Conservation (phyloP, 768 basidiomycete genomes). For the Mycena crocata region DNA sequence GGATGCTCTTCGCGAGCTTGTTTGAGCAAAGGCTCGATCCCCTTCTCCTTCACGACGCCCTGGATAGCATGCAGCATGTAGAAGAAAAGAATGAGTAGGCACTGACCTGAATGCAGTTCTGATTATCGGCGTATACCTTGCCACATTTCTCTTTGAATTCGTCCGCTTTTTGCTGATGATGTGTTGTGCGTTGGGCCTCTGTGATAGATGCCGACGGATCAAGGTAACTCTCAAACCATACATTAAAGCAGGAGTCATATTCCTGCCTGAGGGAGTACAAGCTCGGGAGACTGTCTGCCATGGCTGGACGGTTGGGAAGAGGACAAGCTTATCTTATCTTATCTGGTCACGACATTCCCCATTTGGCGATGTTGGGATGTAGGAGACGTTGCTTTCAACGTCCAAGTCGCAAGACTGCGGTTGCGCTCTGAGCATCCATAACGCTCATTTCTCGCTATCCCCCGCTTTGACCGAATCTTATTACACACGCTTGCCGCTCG, state of each 20-base stretch:
- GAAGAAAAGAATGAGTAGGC: background rate
- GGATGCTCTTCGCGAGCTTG: constrained; percentile 88
- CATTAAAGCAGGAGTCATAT: constrained; percentile 96
- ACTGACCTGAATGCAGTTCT: constrained; percentile 84
- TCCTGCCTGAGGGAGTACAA: constrained; percentile 92
- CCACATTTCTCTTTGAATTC: constrained; percentile 64
- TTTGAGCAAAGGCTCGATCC: constrained; percentile 78
- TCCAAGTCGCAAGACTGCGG: background rate
- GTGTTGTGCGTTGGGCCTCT: constrained; percentile 62
- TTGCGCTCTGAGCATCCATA: background rate
- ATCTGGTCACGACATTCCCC: background rate
- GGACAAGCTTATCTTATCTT: background rate
- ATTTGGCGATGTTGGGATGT: constrained; percentile 1
- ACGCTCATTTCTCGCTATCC: background rate
- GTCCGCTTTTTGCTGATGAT: constrained; percentile 57
- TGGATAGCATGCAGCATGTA: constrained; percentile 47
- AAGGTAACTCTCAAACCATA: constrained; percentile 97
- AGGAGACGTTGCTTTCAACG: background rate
- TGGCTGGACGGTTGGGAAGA: no score
- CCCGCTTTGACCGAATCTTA: background rate
- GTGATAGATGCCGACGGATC: constrained; percentile 70
- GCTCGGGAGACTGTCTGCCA: constrained; percentile 86
- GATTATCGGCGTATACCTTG: constrained; percentile 83
- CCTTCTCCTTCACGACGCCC: constrained; percentile 85
- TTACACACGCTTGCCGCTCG: background rate